Evolutionary conservation across 2,329 filamentous ascomycete genomes (phyloP).

Genomic region (Cladosporium sp.): DNA sequence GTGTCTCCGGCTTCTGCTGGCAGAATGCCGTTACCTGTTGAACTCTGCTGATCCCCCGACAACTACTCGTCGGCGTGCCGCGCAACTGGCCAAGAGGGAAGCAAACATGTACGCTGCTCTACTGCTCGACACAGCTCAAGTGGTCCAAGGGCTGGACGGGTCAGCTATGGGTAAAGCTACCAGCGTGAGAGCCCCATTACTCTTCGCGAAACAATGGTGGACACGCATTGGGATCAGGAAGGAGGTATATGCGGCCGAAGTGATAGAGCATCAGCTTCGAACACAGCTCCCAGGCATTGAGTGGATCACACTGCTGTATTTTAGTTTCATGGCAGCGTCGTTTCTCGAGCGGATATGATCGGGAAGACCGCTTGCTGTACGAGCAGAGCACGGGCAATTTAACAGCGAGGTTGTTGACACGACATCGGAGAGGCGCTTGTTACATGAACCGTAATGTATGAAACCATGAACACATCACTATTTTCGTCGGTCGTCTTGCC

Average conservation of each 20-base stretch:
- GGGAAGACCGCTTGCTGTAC: background rate
- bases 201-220: background rate
- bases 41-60: background rate
- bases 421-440: too few species aligned
- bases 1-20: background rate
- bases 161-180: background rate
- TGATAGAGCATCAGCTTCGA: background rate
- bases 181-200: background rate
- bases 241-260: background rate
- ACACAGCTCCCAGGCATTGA: background rate
- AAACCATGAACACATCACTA: background rate
- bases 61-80: background rate
- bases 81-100: background rate
- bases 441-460: too few species aligned
- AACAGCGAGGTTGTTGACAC: background rate
- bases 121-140: background rate
- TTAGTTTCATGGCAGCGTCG: background rate
- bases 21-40: background rate
- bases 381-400: background rate
- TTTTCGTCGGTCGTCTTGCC: too few species aligned
- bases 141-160: background rate
- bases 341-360: background rate
- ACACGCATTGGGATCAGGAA: background rate
- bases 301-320: constrained; percentile 2
- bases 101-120: background rate